Base-by-base conservation (phyloP, 768 basidiomycete genomes). In the Lenzites betulinus region DNA sequence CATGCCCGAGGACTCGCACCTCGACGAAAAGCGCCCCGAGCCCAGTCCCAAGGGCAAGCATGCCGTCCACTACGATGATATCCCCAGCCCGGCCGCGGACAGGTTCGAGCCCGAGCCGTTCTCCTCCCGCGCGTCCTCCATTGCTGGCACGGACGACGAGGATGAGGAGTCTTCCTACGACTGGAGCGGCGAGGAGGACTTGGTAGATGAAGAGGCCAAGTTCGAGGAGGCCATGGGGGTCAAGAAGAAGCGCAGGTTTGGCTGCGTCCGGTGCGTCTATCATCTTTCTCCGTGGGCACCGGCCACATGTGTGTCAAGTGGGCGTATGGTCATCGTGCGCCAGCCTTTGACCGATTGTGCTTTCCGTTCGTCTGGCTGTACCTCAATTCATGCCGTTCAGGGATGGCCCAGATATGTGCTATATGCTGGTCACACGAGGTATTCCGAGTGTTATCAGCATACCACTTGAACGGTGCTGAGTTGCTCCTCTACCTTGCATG, bases 161-260 rank as follows among this genome's bases (percentile, higher is more conserved):
- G 85, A 88, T 22, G 82, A 82, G 12, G 79, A 81, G 0, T 74
- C 80, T 1, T 79, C 83, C n/a, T 90, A 86, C 59, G 86, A 92
- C 69, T 91, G 90, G 90, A 87, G 85, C 39, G 87, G 78, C 18
- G 91, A 92, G 63, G 90, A 90, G 55, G 89, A 92, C 67, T 76
- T 93, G 18, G 82, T 79, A 0, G 85, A 91, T 61, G 80, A 88
- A 67, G 87, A 88, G 63, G 83, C 83, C 44, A 86, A 84, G 68
- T 89, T 86, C 51, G 82, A 81, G 69, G 74, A 85, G 58, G 74
- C 80, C 60, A 85, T 88, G 76, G 87, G 88, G 25, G 69, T 75
- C 6, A 76, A 75, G 55, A 77, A 80, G 66, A 76, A 72, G 73
- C 28, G 73, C 61, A 51, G 77, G 78, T 26, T 88, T 82, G 81